A percentile compares a stretch with the other conserved stretches of the same genome.
Evolutionary conservation across 345 rosid species (phyloP).

Genomic region (Fremontodendron californicum): DNA sequence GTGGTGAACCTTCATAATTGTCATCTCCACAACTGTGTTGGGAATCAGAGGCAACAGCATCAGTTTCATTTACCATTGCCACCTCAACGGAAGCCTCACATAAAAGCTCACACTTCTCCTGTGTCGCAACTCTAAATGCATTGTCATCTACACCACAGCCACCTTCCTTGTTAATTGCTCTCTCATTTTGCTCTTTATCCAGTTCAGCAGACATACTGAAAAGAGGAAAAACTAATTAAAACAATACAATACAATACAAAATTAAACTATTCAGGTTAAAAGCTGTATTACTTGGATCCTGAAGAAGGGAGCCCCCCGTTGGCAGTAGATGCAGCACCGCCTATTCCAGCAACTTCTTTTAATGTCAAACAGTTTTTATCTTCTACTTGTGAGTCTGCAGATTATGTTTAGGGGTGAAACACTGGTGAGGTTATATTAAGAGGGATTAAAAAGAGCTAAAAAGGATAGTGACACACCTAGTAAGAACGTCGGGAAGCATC

Average conservation of each 20-base stretch:
- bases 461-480: not conserved
- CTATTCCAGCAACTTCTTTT: slow-evolving; percentile 35
- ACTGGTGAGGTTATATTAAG: not conserved
- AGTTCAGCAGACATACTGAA: slow-evolving; percentile 40
- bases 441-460: not conserved
- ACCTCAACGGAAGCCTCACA: slow-evolving; percentile 47
- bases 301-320: slow-evolving; percentile 57
- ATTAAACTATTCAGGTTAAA: not conserved
- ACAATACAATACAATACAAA: not conserved
- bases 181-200: slow-evolving; percentile 34
- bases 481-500: not conserved
- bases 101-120: slow-evolving; percentile 27
- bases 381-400: slow-evolving; percentile 34
- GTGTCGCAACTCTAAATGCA: not conserved
- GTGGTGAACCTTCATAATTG: slow-evolving; percentile 42
- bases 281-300: slow-evolving; percentile 39
- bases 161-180: slow-evolving; percentile 29
- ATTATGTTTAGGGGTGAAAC: slow-evolving; percentile 33
- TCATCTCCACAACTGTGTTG: slow-evolving; percentile 47
- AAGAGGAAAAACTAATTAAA: slow-evolving; percentile 12
- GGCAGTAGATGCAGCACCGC: slow-evolving; percentile 23
- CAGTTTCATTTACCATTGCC: slow-evolving; percentile 31
- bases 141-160: slow-evolving; percentile 22
- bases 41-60: slow-evolving; percentile 36
- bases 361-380: slow-evolving; percentile 28